Conservation (phyloP, 2,329 filamentous ascomycete genomes). For the Phoma sp. region DNA sequence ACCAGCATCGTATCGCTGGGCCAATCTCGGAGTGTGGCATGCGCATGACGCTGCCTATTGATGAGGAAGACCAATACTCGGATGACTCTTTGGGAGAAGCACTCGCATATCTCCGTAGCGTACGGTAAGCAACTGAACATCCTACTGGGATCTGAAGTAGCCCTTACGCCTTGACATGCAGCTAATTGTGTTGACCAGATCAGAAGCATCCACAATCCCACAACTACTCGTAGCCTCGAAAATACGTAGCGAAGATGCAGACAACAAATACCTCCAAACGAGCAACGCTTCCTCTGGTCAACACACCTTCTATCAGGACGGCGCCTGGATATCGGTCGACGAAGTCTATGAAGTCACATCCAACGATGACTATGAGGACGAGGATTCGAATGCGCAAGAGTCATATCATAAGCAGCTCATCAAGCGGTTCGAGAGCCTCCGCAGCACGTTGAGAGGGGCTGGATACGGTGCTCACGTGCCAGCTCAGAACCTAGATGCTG, state of each 20-base stretch:
- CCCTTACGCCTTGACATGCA: background rate
- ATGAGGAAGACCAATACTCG: slow-evolving; percentile 32
- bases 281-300: slow-evolving; percentile 60
- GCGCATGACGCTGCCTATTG: slow-evolving; percentile 38
- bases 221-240: slow-evolving; percentile 70
- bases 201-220: slow-evolving; percentile 77
- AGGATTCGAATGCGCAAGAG: slow-evolving; percentile 58
- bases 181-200: slow-evolving; percentile 58
- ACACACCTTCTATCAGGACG: slow-evolving; percentile 76
- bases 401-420: slow-evolving; percentile 74
- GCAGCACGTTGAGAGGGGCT: slow-evolving; percentile 67
- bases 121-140: slow-evolving; percentile 36
- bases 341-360: slow-evolving; percentile 16
- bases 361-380: slow-evolving; percentile 20
- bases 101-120: slow-evolving; percentile 45
- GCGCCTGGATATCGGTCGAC: slow-evolving; percentile 72
- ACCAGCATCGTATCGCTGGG: slow-evolving; percentile 14
- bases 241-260: slow-evolving; percentile 31
- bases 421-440: slow-evolving; percentile 70
- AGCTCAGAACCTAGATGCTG: slow-evolving; percentile 40
- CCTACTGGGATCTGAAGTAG: too few relatives aligned
- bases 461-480: slow-evolving; percentile 61
- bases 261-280: slow-evolving; percentile 34
- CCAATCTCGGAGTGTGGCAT: slow-evolving; percentile 32
- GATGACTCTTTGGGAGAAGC: slow-evolving; percentile 40